Evolutionary conservation across 2,329 filamentous ascomycete genomes (phyloP).

Genomic region (Diplodia sapinea): DNA sequence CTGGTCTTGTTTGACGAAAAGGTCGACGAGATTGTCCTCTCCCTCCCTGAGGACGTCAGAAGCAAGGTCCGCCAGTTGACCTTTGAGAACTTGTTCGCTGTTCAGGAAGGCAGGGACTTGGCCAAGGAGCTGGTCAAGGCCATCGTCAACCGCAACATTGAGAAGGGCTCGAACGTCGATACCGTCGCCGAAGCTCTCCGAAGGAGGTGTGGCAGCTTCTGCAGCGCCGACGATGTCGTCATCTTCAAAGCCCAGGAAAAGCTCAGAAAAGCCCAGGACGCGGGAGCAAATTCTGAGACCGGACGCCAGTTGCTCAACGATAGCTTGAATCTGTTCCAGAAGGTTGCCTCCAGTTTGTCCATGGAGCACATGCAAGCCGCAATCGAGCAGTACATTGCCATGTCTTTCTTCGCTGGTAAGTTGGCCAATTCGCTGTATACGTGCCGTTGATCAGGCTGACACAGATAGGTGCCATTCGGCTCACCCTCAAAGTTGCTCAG

Average conservation of each 20-base stretch:
- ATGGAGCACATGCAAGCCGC: slow-evolving; percentile 80
- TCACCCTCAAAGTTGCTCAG: slow-evolving; percentile 81
- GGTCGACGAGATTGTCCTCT: slow-evolving; percentile 82
- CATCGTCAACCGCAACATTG: slow-evolving; percentile 97
- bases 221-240: slow-evolving; percentile 93
- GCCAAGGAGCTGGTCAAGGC: slow-evolving; percentile 95
- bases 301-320: slow-evolving; percentile 84
- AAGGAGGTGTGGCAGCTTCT: slow-evolving; percentile 93
- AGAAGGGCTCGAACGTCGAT: slow-evolving; percentile 95
- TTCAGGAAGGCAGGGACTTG: slow-evolving; percentile 78
- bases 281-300: slow-evolving; percentile 73
- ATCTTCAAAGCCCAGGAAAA: slow-evolving; percentile 99
- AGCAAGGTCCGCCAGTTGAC: slow-evolving; percentile 77
- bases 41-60: slow-evolving; percentile 73
- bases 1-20: slow-evolving; percentile 93
- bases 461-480: slow-evolving; percentile 72
- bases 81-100: slow-evolving; percentile 86
- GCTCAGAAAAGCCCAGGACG: slow-evolving; percentile 84
- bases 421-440: slow-evolving; percentile 23
- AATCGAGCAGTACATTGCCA: slow-evolving; percentile 75
- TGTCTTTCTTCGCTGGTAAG: slow-evolving; percentile 82
- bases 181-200: slow-evolving; percentile 94
- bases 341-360: slow-evolving; percentile 82
- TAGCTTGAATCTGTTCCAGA: slow-evolving; percentile 84
- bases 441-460: slow-evolving; percentile 2